Conservation (phyloP, 2,329 filamentous ascomycete species). For the Aspergillus sp. region DNA sequence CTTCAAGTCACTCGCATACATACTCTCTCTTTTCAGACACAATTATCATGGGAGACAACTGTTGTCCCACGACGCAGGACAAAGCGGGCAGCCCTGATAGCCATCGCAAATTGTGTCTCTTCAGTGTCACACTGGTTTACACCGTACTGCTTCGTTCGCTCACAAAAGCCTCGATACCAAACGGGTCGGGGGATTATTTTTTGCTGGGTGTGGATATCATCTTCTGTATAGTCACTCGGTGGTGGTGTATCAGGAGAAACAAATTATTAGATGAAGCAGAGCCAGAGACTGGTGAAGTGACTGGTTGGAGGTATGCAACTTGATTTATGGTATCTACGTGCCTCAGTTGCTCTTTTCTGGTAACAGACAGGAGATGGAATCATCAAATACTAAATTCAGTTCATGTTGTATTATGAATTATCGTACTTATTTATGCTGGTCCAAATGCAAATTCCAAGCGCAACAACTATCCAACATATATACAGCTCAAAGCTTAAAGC, state of each 20-base stretch:
- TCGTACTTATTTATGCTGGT: too few species aligned
- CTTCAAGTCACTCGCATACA: background rate
- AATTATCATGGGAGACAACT: slow-evolving; percentile 10
- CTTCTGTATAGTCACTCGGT: slow-evolving; percentile 1
- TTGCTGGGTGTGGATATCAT: slow-evolving; percentile 5
- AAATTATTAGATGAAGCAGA: slow-evolving; percentile 4
- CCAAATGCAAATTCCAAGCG: too few species aligned
- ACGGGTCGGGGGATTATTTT: slow-evolving; percentile 5
- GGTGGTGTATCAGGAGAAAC: slow-evolving; percentile 6
- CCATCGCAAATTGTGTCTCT: slow-evolving; percentile 9
- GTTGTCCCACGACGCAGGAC: slow-evolving; percentile 7
- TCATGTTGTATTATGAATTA: too few species aligned
- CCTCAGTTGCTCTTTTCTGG: too few species aligned
- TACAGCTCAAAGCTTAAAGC: too few species aligned
- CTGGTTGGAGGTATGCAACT: slow-evolving; percentile 5
- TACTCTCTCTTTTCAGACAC: slow-evolving; percentile 1
- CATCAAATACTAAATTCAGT: too few species aligned
- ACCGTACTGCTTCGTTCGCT: slow-evolving; percentile 6
- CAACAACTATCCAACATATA: too few species aligned
- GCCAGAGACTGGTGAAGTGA: slow-evolving; percentile 3
- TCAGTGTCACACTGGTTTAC: slow-evolving; percentile 9
- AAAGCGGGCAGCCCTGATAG: slow-evolving; percentile 7
- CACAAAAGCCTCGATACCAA: slow-evolving; percentile 7
- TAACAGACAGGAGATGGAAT: too few species aligned
- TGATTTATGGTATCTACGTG: background rate